phyloP scores from a whole-genome alignment of 169 alveolate species.

The Theileria sp. region DNA sequence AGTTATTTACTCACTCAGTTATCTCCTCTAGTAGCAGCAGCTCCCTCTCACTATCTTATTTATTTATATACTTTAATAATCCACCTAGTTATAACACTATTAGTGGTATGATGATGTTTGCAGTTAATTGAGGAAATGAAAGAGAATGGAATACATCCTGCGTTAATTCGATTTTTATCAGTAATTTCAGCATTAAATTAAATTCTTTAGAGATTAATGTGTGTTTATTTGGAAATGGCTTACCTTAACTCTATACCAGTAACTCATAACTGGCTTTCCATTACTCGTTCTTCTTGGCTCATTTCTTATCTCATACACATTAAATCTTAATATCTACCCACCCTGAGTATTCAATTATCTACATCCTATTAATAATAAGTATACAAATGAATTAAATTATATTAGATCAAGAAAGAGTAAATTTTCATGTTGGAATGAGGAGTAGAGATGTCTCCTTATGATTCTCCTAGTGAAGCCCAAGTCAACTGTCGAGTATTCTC shows the following conservation, averaged over 20 bases:
- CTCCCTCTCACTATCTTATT: no score
- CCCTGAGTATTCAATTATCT: neutral
- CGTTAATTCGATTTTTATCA: constrained; percentile 52
- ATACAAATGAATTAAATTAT: neutral
- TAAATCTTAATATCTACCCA: neutral
- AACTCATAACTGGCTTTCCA: constrained; percentile 31
- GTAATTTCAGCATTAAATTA: constrained; percentile 12
- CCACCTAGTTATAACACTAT: no score
- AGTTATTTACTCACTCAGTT: no score
- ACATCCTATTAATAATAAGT: neutral
- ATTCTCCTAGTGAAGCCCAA: constrained; percentile 9
- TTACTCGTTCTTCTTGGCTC: constrained; percentile 63
- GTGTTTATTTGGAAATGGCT: constrained; percentile 34
- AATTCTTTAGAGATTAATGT: constrained; percentile 37
- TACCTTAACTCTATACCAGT: constrained; percentile 29
- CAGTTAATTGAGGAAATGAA: constrained; percentile 54
- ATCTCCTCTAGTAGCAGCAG: no score
- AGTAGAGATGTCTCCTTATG: constrained; percentile 3
- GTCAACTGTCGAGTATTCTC: neutral
- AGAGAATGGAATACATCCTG: constrained; percentile 44
- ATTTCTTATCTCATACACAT: constrained; percentile 34
- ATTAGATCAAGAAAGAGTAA: constrained; percentile 6
- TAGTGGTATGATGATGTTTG: neutral
- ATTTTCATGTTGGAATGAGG: constrained; percentile 4
- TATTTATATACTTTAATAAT: no score